Evolutionary conservation across 306 rosid genomes (phyloP).

Genomic region (Acacia melanoxylon): DNA sequence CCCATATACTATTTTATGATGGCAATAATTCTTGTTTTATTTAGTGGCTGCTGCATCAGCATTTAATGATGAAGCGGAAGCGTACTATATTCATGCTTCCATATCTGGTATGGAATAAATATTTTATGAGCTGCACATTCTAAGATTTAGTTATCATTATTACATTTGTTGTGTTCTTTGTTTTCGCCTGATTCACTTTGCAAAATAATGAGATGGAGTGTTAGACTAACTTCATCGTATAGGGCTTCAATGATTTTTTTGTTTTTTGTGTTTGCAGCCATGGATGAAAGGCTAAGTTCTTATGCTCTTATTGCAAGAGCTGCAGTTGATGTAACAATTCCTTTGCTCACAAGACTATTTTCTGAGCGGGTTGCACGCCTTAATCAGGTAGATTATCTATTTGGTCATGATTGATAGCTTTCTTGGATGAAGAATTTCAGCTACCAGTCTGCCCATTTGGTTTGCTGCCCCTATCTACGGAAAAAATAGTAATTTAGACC

Average conservation of each 20-base stretch:
- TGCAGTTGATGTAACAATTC: constrained; percentile 72
- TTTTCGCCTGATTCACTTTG: constrained; percentile 16
- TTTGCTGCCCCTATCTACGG: neutral
- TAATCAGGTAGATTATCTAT: constrained; percentile 61
- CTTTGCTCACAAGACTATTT: constrained; percentile 68
- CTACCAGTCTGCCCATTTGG: neutral
- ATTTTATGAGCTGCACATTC: constrained; percentile 23
- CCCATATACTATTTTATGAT: constrained; percentile 19
- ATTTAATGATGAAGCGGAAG: constrained; percentile 65
- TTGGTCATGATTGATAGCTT: constrained; percentile 18
- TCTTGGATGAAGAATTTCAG: constrained; percentile 5
- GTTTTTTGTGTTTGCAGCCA: constrained; percentile 62
- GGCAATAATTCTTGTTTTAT: constrained; percentile 31
- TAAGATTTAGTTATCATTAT: constrained; percentile 10
- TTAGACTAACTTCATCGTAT: neutral
- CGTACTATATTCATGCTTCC: constrained; percentile 78
- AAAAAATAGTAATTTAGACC: constrained; percentile 11
- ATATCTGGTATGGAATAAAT: constrained; percentile 64
- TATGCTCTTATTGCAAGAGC: constrained; percentile 95
- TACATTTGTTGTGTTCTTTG: constrained; percentile 3
- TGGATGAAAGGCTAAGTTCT: constrained; percentile 94
- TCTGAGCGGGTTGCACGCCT: constrained; percentile 69
- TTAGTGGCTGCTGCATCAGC: constrained; percentile 85
- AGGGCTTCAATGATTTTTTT: constrained; percentile 25
- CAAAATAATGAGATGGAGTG: constrained; percentile 4